Evolutionary conservation across 805 yeast species (phyloP).

Genomic region (Starmera pachycereana): DNA sequence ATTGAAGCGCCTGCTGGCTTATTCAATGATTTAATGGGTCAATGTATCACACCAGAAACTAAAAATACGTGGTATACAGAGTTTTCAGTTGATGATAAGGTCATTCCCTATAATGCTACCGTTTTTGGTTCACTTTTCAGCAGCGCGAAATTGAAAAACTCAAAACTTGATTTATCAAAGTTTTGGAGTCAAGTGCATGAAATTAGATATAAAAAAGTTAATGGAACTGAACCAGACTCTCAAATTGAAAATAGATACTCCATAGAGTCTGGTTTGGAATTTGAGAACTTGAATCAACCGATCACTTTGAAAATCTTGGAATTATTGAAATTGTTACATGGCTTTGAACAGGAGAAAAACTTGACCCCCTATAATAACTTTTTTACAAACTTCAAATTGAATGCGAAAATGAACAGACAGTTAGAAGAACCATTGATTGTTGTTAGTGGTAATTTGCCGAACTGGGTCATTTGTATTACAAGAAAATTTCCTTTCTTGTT

Average conservation of each 20-base stretch:
- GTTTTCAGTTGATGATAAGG: constrained; percentile 47
- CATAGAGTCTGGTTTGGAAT: constrained; percentile 16
- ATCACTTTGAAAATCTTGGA: constrained; percentile 28
- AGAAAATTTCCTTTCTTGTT: constrained; percentile 70
- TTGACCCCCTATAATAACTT: constrained; percentile 1
- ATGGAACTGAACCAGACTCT: constrained; percentile 15
- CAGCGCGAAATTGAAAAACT: constrained; percentile 26
- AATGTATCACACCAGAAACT: constrained; percentile 4
- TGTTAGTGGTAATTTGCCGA: constrained; percentile 77
- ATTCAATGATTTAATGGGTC: constrained; percentile 2
- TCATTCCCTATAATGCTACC: constrained; percentile 55
- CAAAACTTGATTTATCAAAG: constrained; percentile 33
- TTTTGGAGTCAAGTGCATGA: constrained; percentile 53
- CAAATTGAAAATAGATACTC: constrained; percentile 22
- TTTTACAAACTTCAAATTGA: constrained; percentile 69
- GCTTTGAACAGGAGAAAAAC: constrained; percentile 12
- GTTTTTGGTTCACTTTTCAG: constrained; percentile 66
- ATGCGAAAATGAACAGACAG: constrained; percentile 80
- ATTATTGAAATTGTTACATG: constrained; percentile 37
- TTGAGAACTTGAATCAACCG: constrained; percentile 22
- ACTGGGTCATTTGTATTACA: constrained; percentile 73
- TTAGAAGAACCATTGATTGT: constrained; percentile 83
- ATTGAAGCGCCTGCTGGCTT: constrained; percentile 18
- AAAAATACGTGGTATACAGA: constrained; percentile 32
- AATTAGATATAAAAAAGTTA: constrained; percentile 34